Conservation (phyloP, 1,284 basidiomycete species). For the Cryptococcus amylolentus region DNA sequence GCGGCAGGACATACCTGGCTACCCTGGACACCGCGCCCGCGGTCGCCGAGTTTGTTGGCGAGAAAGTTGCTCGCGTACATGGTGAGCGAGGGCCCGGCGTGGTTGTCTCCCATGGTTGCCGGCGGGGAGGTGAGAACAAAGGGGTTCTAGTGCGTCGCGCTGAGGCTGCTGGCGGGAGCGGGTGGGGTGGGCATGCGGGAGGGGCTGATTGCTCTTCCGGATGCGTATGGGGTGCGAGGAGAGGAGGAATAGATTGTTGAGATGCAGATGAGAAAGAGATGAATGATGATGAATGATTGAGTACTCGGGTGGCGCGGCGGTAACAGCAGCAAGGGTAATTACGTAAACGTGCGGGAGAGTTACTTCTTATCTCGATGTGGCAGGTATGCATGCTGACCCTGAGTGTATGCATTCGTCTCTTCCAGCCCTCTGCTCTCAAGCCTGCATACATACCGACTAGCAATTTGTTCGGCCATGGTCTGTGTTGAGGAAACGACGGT, state of each 20-base stretch:
- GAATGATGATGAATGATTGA: neutral
- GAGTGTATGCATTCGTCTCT: too few relatives aligned
- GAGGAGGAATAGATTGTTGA: neutral
- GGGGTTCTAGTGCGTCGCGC: neutral
- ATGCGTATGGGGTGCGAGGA: neutral
- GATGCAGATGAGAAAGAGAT: neutral
- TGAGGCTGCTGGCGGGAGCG: neutral
- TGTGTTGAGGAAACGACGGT: too few relatives aligned
- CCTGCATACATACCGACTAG: too few relatives aligned
- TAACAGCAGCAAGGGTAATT: too few relatives aligned
- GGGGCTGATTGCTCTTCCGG: neutral
- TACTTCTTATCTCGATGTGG: too few relatives aligned
- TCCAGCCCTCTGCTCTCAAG: too few relatives aligned
- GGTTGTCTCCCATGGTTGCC: slow-evolving; percentile 6
- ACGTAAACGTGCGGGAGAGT: too few relatives aligned
- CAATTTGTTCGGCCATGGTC: too few relatives aligned
- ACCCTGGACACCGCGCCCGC: slow-evolving; percentile 11
- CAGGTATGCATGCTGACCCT: too few relatives aligned
- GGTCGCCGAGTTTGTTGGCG: slow-evolving; percentile 17
- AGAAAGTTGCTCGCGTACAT: slow-evolving; percentile 44
- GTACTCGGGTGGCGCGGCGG: neutral
- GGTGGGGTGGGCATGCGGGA: neutral
- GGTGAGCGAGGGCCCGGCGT: slow-evolving; percentile 35
- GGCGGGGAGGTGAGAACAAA: neutral
- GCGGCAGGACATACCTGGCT: slow-evolving; percentile 29